Evolutionary conservation across 331 rosid species (phyloP).

Genomic region (Quercus lobata): DNA sequence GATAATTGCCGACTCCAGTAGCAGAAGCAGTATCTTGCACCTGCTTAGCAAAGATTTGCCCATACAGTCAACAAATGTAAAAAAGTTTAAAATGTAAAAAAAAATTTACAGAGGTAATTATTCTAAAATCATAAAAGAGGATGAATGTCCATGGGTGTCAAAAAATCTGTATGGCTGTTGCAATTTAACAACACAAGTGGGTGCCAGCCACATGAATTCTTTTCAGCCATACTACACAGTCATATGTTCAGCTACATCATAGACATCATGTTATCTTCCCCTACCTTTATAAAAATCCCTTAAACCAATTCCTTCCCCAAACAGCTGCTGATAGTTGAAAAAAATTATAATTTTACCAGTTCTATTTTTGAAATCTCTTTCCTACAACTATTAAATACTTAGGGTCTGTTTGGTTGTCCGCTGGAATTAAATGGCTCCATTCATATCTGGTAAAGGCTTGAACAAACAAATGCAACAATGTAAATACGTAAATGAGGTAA

Average conservation of each 20-base stretch:
- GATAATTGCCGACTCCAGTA: constrained; percentile 27
- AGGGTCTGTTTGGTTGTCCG: not conserved
- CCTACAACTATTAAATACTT: not conserved
- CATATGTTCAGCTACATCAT: not conserved
- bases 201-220: not conserved
- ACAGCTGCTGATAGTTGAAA: not conserved
- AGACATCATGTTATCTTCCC: not conserved
- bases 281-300: not conserved
- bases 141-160: not conserved
- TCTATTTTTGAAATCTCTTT: not conserved
- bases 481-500: not conserved
- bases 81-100: constrained; percentile 2
- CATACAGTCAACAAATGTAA: constrained; percentile 21
- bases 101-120: not conserved
- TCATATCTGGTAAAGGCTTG: not conserved
- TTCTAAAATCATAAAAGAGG: not conserved
- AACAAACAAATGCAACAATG: not conserved
- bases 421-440: not conserved
- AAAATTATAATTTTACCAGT: not conserved
- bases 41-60: constrained; percentile 31
- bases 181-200: not conserved
- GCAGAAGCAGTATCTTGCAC: constrained; percentile 36
- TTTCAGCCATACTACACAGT: not conserved
- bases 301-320: not conserved
- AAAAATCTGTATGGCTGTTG: not conserved